phyloP scores from a whole-genome alignment of 1,139 yeast genomes.

The Taphrina flavorubra region DNA sequence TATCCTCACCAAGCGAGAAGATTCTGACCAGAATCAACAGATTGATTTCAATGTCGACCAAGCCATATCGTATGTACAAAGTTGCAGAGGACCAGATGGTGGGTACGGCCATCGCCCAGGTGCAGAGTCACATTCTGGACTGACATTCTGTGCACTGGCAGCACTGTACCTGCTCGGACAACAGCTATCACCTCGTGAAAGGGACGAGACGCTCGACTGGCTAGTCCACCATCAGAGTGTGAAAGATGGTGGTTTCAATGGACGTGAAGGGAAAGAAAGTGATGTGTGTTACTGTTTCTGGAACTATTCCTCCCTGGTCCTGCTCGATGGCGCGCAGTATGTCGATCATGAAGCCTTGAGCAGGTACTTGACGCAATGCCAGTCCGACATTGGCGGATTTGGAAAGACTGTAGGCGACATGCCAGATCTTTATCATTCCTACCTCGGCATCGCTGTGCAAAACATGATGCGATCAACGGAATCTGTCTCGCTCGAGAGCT shows the following conservation, averaged over 20 bases:
- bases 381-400: conserved; percentile 79
- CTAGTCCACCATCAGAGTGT: conserved; percentile 58
- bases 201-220: conserved; percentile 60
- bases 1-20: conserved; percentile 53
- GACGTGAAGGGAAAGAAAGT: conserved; percentile 79
- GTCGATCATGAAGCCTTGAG: conserved; percentile 55
- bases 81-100: conserved; percentile 64
- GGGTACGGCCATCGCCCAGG: conserved; percentile 63
- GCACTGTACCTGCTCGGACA: conserved; percentile 59
- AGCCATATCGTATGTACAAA: conserved; percentile 56
- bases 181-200: neutral
- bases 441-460: conserved; percentile 53
- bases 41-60: conserved; percentile 57
- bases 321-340: conserved; percentile 53
- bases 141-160: conserved; percentile 83
- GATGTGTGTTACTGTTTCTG: conserved; percentile 96
- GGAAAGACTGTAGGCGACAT: conserved; percentile 66
- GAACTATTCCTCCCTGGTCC: conserved; percentile 67
- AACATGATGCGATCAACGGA: conserved; percentile 1
- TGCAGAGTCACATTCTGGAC: conserved; percentile 84
- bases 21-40: neutral
- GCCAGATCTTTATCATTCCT: conserved; percentile 61
- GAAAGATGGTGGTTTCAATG: conserved; percentile 68
- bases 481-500: neutral
- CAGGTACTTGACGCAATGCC: conserved; percentile 63